phyloP scores from a whole-genome alignment of 2,329 filamentous ascomycete species.

The Xylaria hypoxylon region DNA sequence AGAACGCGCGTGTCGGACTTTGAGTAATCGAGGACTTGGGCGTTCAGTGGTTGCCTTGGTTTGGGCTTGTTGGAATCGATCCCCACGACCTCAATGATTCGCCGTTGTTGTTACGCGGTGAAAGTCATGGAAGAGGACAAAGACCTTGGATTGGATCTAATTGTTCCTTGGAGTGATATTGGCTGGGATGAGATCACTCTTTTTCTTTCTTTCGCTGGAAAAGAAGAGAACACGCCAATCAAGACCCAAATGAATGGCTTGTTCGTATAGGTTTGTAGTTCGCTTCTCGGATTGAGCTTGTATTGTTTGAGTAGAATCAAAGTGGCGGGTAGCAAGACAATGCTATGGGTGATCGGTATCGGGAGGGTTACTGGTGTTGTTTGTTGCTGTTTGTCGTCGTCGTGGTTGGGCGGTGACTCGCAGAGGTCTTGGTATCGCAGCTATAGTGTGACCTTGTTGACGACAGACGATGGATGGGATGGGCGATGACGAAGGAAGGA shows the following conservation, averaged over 20 bases:
- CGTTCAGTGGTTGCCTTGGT: slow-evolving; percentile 7
- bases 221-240: slow-evolving; percentile 22
- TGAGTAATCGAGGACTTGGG: neutral
- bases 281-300: slow-evolving; percentile 3
- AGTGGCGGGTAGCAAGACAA: slow-evolving; percentile 12
- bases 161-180: slow-evolving; percentile 3
- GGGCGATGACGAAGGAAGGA: slow-evolving; percentile 20
- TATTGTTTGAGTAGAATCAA: slow-evolving; percentile 2
- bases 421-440: slow-evolving; percentile 10
- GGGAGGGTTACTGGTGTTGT: slow-evolving; percentile 5
- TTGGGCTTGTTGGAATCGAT: slow-evolving; percentile 5
- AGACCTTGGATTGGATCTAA: slow-evolving; percentile 6
- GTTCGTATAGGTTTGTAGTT: slow-evolving; percentile 7
- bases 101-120: slow-evolving; percentile 27
- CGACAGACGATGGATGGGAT: slow-evolving; percentile 11
- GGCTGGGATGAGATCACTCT: neutral
- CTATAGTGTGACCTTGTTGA: slow-evolving; percentile 12
- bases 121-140: slow-evolving; percentile 32
- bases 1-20: neutral
- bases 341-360: slow-evolving; percentile 6
- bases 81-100: slow-evolving; percentile 30
- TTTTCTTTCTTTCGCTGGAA: slow-evolving; percentile 21
- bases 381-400: slow-evolving; percentile 15
- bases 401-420: slow-evolving; percentile 23
- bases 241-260: slow-evolving; percentile 21